These are phyloP conservation scores for Collybia mongolica DNA, from an alignment of 768 basidiomycete genomes.

Conservation along the genomic window DNA sequence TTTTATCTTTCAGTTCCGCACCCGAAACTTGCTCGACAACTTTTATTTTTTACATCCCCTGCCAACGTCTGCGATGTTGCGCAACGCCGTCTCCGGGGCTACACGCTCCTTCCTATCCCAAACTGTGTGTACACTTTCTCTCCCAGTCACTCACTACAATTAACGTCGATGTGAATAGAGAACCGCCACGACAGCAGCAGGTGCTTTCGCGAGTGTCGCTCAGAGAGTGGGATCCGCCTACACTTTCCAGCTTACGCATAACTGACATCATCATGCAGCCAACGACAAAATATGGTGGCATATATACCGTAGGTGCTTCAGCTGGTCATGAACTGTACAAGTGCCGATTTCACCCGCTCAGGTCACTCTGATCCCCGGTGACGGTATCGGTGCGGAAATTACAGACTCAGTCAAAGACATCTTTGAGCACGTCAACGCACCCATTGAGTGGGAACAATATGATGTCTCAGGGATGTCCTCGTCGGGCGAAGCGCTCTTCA, in stretches of 20 bases:
- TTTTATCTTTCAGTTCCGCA: conserved; percentile 7
- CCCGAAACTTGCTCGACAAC: conserved; percentile 25
- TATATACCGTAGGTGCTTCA: conserved; percentile 71
- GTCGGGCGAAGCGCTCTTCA: conserved; percentile 92
- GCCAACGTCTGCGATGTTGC: conserved; percentile 54
- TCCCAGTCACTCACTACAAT: neutral
- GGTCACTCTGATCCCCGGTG: conserved; percentile 97
- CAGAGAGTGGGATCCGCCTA: conserved; percentile 52
- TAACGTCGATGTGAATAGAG: conserved; percentile 38
- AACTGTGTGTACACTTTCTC: conserved; percentile 39
- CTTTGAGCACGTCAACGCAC: conserved; percentile 95
- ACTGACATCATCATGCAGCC: conserved; percentile 41
- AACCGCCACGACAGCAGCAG: conserved; percentile 71
- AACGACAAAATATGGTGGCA: conserved; percentile 88
- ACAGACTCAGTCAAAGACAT: conserved; percentile 99
- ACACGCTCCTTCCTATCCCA: conserved; percentile 52
- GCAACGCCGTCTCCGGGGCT: conserved; percentile 58
- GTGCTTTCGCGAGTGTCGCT: conserved; percentile 75
- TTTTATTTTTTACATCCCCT: conserved; percentile 25
- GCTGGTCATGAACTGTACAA: conserved; percentile 6
- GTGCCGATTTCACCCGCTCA: conserved; percentile 32
- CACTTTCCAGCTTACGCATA: conserved; percentile 8
- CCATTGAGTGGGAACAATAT: conserved; percentile 99
- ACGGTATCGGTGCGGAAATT: conserved; percentile 96
- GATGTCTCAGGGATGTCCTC: conserved; percentile 96